A percentile compares a stretch with the other conserved stretches of the same genome.
Conservation (phyloP, 345 rosid species). For the Citrus trifoliata region DNA sequence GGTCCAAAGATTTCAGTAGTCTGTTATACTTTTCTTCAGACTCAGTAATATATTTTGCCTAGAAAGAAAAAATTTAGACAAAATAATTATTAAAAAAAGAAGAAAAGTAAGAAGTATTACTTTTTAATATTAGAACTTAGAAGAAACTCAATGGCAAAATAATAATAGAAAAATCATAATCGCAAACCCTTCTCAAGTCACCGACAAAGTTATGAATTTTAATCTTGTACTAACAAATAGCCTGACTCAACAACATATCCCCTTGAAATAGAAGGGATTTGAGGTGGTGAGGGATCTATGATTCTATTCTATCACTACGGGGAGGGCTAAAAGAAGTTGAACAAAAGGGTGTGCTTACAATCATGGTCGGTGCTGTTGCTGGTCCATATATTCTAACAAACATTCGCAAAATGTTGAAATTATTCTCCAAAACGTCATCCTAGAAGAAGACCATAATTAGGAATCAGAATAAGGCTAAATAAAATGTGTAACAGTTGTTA, state of each 20-base stretch:
- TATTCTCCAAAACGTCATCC: slow-evolving; percentile 86
- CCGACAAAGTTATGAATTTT: not conserved
- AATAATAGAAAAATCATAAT: not conserved
- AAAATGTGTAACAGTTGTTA: not conserved
- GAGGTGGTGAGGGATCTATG: not conserved
- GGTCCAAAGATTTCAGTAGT: slow-evolving; percentile 54
- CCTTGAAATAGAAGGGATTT: not conserved
- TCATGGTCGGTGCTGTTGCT: slow-evolving; percentile 56
- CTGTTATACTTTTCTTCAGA: slow-evolving; percentile 67
- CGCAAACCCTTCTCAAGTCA: not conserved
- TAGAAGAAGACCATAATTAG: slow-evolving; percentile 23
- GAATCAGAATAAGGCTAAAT: not conserved
- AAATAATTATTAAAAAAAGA: not conserved
- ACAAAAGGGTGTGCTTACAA: slow-evolving; percentile 43
- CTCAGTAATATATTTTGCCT: slow-evolving; percentile 75
- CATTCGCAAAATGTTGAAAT: slow-evolving; percentile 78
- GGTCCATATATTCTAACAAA: slow-evolving; percentile 77
- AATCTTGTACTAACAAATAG: not conserved
- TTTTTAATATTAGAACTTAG: not conserved
- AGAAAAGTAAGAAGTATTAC: not conserved
- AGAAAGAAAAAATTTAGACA: not conserved
- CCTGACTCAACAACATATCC: not conserved
- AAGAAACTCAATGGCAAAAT: not conserved
- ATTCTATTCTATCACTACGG: not conserved
- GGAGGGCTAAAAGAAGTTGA: not conserved